Percentiles rank a stretch among this genome's conserved stretches.
These are phyloP conservation scores for Phialophora tarda DNA, from an alignment of 2,329 filamentous ascomycete species.

Conservation along the genomic window DNA sequence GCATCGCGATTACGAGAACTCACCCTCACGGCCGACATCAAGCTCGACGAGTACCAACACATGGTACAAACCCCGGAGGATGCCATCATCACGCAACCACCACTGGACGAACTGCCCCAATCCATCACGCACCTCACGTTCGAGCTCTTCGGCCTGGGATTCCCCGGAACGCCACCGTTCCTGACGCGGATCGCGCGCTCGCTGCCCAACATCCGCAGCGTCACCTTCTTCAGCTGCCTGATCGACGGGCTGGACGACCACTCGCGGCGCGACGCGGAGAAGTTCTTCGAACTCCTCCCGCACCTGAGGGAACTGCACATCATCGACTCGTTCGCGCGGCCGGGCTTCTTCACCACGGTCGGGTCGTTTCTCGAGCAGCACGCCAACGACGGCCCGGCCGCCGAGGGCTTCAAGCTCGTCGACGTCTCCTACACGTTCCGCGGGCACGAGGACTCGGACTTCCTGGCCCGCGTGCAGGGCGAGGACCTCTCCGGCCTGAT, in stretches of 20 bases:
- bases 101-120: constrained; percentile 48
- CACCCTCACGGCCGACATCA: constrained; percentile 57
- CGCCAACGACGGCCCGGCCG: constrained; percentile 8
- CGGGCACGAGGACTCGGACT: constrained; percentile 51
- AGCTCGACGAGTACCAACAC: constrained; percentile 53
- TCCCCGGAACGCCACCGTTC: constrained; percentile 49
- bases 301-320: constrained; percentile 52
- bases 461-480: constrained; percentile 48
- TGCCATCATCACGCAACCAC: constrained; percentile 37
- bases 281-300: constrained; percentile 48
- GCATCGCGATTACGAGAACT: constrained; percentile 52
- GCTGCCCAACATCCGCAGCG: constrained; percentile 49
- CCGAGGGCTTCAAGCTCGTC: constrained; percentile 49
- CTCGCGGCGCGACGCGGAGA: constrained; percentile 49
- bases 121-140: constrained; percentile 54
- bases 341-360: constrained; percentile 48
- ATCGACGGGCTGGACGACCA: constrained; percentile 50
- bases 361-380: constrained; percentile 38
- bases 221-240: constrained; percentile 55
- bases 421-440: constrained; percentile 56
- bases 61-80: constrained; percentile 41
- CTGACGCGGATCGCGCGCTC: constrained; percentile 48
- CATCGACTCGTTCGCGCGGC: constrained; percentile 54
- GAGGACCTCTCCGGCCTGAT: constrained; percentile 33
- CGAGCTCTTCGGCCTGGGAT: constrained; percentile 57